Conservation (phyloP, 1,284 basidiomycete species). For the Hortiboletus rubellus region DNA sequence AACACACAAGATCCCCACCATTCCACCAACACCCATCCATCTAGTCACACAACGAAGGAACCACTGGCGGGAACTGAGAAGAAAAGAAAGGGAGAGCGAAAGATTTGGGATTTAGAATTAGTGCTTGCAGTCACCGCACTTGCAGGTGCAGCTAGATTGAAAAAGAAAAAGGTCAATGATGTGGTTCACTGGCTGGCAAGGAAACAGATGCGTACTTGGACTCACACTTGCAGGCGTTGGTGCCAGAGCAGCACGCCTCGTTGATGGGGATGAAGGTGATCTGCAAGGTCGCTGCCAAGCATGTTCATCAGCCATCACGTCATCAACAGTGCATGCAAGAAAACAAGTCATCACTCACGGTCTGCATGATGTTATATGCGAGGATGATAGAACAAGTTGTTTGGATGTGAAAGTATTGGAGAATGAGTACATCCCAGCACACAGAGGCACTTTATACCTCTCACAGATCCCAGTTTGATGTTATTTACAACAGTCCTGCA, state of each 20-base stretch:
- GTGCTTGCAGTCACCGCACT: conserved; percentile 23
- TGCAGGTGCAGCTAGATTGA: conserved; percentile 19
- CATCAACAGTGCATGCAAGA: background rate
- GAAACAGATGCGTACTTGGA: conserved; percentile 5
- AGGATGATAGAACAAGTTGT: background rate
- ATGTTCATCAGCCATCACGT: background rate
- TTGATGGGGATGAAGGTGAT: conserved; percentile 25
- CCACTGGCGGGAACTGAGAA: background rate
- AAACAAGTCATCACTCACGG: conserved; percentile 9
- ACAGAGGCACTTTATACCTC: conserved; percentile 6
- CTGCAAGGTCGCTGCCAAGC: background rate
- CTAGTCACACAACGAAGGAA: background rate
- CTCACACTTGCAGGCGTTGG: conserved; percentile 11
- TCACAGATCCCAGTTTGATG: conserved; percentile 5
- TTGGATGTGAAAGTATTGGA: conserved; percentile 3
- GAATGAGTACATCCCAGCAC: background rate
- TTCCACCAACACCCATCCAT: background rate
- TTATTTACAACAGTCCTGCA: conserved; percentile 2
- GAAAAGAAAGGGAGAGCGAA: background rate
- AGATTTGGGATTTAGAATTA: conserved; percentile 2
- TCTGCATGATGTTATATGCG: conserved; percentile 20
- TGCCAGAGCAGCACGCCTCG: conserved; percentile 23
- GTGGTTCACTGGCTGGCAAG: too few species aligned
- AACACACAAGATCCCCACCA: background rate
- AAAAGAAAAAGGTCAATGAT: conserved; percentile 2